phyloP scores from a whole-genome alignment of 257 asterid genomes.

The Cordia subcordata region DNA sequence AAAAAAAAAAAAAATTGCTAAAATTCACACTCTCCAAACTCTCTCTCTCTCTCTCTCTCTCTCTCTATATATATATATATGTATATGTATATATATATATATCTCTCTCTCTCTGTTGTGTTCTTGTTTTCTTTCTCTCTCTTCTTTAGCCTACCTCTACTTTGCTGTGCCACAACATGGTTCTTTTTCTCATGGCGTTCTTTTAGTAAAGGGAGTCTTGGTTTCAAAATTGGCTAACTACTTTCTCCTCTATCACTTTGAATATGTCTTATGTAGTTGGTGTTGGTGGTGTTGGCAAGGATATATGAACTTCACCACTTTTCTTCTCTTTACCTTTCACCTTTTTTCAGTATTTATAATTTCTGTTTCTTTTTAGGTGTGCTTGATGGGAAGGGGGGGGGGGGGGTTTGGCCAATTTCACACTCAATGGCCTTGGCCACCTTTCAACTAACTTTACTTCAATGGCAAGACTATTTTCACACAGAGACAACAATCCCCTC shows the following conservation, averaged over 20 bases:
- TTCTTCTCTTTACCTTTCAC: slow-evolving; percentile 8
- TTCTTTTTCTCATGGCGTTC: slow-evolving; percentile 14
- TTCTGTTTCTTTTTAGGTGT: background rate
- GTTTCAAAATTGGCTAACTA: slow-evolving; percentile 15
- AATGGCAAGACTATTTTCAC: slow-evolving; percentile 43
- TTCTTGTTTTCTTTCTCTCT: slow-evolving; percentile 9
- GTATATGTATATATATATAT: no score
- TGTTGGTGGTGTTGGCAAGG: background rate
- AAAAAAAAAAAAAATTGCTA: slow-evolving; percentile 1
- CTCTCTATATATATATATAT: no score
- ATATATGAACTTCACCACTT: slow-evolving; percentile 3
- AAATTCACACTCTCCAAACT: no score
- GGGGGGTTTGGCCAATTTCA: slow-evolving; percentile 38
- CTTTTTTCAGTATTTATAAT: slow-evolving; percentile 5
- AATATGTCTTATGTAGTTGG: background rate
- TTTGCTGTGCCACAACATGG: slow-evolving; percentile 19
- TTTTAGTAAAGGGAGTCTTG: slow-evolving; percentile 9
- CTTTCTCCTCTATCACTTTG: background rate
- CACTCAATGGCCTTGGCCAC: slow-evolving; percentile 36
- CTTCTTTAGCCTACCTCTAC: slow-evolving; percentile 24
- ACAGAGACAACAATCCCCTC: slow-evolving; percentile 31
- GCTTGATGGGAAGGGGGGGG: slow-evolving; percentile 11
- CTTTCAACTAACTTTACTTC: slow-evolving; percentile 58
- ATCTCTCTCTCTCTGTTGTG: slow-evolving; percentile 10
- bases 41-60: slow-evolving; percentile 2